Conservation (phyloP, 2,329 filamentous ascomycete species). For the Arthrobotrys sphaeroides region DNA sequence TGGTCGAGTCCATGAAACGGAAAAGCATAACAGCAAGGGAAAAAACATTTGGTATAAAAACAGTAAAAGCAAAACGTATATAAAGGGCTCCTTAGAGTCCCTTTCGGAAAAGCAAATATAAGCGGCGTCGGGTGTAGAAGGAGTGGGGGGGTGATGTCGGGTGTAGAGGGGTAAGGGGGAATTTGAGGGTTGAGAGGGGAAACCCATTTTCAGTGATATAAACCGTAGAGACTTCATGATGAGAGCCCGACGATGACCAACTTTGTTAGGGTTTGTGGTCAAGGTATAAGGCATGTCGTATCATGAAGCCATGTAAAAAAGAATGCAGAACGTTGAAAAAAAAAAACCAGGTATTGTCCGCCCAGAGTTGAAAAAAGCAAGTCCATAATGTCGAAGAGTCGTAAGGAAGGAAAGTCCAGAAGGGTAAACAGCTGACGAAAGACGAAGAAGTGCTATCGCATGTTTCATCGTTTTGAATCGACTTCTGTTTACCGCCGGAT, state of each 20-base stretch:
- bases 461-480: not conserved
- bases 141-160: not conserved
- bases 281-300: not conserved
- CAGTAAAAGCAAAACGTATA: too few species aligned
- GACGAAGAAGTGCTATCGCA: not conserved
- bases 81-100: too few species aligned
- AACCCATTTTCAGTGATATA: not conserved
- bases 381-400: not conserved
- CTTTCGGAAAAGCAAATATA: too few species aligned
- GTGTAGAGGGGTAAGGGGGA: too few species aligned
- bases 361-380: not conserved
- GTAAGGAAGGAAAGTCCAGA: not conserved
- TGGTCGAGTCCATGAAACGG: too few species aligned
- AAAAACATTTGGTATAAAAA: too few species aligned
- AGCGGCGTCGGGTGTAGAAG: too few species aligned
- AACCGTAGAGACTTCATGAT: not conserved
- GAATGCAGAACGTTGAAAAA: not conserved
- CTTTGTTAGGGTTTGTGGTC: conserved; percentile 4
- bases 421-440: not conserved
- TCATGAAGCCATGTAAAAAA: not conserved
- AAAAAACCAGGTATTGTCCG: not conserved
- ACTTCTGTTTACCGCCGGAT: not conserved
- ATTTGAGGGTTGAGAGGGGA: not conserved
- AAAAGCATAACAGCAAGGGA: too few species aligned
- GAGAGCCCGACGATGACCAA: not conserved